Percentiles rank a stretch among this genome's conserved stretches.
Evolutionary conservation across 2,329 filamentous ascomycete species (phyloP).

Genomic region (Knufia petricola): DNA sequence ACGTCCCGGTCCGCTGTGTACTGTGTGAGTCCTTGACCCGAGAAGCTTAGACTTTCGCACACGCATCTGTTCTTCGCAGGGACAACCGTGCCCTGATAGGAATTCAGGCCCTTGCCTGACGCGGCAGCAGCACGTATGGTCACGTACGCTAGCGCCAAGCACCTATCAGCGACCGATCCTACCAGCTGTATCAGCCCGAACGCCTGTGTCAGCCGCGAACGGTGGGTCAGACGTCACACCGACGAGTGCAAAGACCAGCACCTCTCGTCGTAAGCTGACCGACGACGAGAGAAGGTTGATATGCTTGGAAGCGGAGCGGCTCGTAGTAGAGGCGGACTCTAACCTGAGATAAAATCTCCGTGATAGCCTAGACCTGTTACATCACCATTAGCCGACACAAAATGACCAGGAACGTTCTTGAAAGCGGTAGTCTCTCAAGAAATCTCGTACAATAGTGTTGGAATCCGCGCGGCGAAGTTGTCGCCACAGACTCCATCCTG

Average conservation of each 20-base stretch:
- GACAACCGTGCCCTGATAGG: too few relatives aligned
- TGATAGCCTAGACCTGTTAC: conserved; percentile 44
- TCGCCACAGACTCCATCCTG: conserved; percentile 66
- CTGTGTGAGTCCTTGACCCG: too few relatives aligned
- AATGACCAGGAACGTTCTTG: conserved; percentile 44
- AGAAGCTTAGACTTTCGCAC: too few relatives aligned
- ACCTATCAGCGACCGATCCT: conserved; percentile 55
- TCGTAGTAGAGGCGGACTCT: too few relatives aligned
- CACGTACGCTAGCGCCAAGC: conserved; percentile 66
- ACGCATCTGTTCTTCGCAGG: too few relatives aligned
- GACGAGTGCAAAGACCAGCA: conserved; percentile 29
- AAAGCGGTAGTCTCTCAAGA: background rate
- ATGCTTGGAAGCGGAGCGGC: conserved; percentile 91
- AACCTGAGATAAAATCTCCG: conserved; percentile 59
- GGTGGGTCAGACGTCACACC: conserved; percentile 32
- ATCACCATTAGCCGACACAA: conserved; percentile 59
- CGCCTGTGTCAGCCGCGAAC: conserved; percentile 35
- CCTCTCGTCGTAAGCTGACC: conserved; percentile 77
- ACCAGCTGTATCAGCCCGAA: conserved; percentile 42
- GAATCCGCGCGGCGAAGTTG: conserved; percentile 56
- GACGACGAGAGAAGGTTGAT: conserved; percentile 83
- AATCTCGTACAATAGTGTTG: conserved; percentile 59
- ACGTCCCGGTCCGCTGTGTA: too few relatives aligned
- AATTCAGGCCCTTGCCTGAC: too few relatives aligned
- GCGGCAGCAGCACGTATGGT: conserved; percentile 56